Conservation (phyloP, 2,329 filamentous ascomycete species). For the Metarhizium robertsii region DNA sequence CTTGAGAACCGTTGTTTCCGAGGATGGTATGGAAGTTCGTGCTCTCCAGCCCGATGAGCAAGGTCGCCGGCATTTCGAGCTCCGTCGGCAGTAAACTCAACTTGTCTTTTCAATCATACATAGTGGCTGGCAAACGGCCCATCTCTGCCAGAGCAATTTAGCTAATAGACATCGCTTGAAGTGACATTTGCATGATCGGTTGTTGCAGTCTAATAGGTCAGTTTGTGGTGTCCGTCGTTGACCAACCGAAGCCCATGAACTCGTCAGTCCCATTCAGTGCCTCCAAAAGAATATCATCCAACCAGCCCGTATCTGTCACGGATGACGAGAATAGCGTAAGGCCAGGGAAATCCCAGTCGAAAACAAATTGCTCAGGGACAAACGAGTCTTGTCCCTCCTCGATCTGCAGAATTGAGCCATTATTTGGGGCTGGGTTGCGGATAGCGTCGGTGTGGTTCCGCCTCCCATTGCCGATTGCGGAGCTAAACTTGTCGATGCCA, state of each 20-base stretch:
- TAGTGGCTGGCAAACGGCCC: background rate
- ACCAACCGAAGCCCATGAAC: slow-evolving; percentile 11
- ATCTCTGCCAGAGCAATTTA: background rate
- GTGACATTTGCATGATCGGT: too few relatives aligned
- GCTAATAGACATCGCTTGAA: background rate
- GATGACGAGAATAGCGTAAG: slow-evolving; percentile 31
- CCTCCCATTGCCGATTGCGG: background rate
- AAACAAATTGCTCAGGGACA: slow-evolving; percentile 43
- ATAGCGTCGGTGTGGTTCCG: background rate
- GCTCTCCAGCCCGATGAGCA: slow-evolving; percentile 12
- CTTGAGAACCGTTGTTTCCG: slow-evolving; percentile 9
- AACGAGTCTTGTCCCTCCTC: slow-evolving; percentile 30
- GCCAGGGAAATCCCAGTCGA: slow-evolving; percentile 50
- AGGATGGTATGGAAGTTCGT: slow-evolving; percentile 4
- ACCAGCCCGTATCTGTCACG: slow-evolving; percentile 14
- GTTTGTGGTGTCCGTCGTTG: background rate
- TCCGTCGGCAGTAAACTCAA: background rate
- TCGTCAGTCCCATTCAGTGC: slow-evolving; percentile 14
- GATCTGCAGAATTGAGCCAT: background rate
- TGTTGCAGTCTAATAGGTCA: too few relatives aligned
- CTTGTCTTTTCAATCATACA: background rate
- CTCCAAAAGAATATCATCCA: slow-evolving; percentile 11
- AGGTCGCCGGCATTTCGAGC: slow-evolving; percentile 7
- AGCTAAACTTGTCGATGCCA: slow-evolving; percentile 13
- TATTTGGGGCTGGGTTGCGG: background rate